phyloP scores from a whole-genome alignment of 169 alveolate genomes.

The Neospora caninum region DNA sequence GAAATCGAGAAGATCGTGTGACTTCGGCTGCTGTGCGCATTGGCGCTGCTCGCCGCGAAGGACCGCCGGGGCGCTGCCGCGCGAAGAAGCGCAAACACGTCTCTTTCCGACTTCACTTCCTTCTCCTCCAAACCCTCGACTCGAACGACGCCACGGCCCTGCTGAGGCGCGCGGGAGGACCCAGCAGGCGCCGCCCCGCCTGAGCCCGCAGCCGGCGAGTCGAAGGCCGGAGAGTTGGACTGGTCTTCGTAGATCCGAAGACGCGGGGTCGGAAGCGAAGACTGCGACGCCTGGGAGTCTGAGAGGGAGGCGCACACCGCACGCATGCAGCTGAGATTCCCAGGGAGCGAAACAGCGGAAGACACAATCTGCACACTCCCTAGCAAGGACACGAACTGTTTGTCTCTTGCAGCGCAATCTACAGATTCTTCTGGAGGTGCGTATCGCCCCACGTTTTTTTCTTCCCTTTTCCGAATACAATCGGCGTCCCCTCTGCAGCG shows the following conservation, averaged over 20 bases:
- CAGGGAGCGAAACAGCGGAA: too few species aligned
- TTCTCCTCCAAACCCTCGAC: conserved; percentile 57
- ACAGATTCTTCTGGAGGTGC: too few species aligned
- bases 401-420: too few species aligned
- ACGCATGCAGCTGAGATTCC: too few species aligned
- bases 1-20: conserved; percentile 53
- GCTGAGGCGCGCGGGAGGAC: conserved; percentile 17
- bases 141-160: conserved; percentile 23
- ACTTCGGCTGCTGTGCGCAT: conserved; percentile 54
- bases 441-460: too few species aligned
- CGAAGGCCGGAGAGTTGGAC: background rate
- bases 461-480: too few species aligned
- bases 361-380: too few species aligned
- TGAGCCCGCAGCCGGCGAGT: background rate
- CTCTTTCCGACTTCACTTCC: conserved; percentile 19
- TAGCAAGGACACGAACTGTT: too few species aligned
- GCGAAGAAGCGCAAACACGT: conserved; percentile 37
- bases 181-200: background rate
- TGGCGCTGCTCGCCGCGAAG: conserved; percentile 52
- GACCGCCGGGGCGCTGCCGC: conserved; percentile 54
- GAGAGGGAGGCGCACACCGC: background rate
- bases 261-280: background rate
- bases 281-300: conserved; percentile 15
- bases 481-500: too few species aligned
- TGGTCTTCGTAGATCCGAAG: conserved; percentile 31